A percentile compares a stretch with the other conserved stretches of the same genome.
Evolutionary conservation across 805 yeast species (phyloP).

Genomic region (Wickerhamomyces ciferrii): DNA sequence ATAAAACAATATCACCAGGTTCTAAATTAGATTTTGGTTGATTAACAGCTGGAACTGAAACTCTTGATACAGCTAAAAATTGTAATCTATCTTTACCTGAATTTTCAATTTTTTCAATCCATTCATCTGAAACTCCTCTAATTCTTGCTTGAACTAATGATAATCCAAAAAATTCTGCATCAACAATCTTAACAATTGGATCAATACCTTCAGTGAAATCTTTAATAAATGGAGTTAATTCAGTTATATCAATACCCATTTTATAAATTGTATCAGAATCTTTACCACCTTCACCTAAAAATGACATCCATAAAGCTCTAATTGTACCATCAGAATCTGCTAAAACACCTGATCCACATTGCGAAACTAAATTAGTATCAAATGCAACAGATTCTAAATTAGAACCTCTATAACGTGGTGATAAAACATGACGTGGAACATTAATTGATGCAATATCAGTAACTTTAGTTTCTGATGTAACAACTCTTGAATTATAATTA

Average conservation of each 20-base stretch:
- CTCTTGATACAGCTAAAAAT: slow-evolving; percentile 65
- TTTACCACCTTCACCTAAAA: slow-evolving; percentile 66
- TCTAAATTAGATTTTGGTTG: slow-evolving; percentile 21
- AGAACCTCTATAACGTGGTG: slow-evolving; percentile 83
- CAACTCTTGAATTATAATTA: slow-evolving; percentile 62
- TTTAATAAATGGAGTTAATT: slow-evolving; percentile 52
- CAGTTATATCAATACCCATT: slow-evolving; percentile 75
- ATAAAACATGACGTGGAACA: slow-evolving; percentile 59
- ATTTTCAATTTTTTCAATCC: slow-evolving; percentile 68
- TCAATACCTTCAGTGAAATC: slow-evolving; percentile 40
- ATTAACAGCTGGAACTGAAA: slow-evolving; percentile 44
- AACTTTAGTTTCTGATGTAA: slow-evolving; percentile 69
- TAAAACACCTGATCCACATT: slow-evolving; percentile 75
- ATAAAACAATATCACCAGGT: slow-evolving; percentile 73
- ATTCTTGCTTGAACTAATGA: slow-evolving; percentile 73
- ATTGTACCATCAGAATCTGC: slow-evolving; percentile 75
- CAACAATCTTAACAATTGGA: slow-evolving; percentile 65
- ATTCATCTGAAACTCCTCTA: slow-evolving; percentile 81
- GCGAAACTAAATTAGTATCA: slow-evolving; percentile 66
- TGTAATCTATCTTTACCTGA: slow-evolving; percentile 63
- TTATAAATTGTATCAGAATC: slow-evolving; percentile 60
- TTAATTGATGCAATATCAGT: slow-evolving; percentile 72
- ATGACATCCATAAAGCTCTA: slow-evolving; percentile 82
- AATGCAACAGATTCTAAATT: slow-evolving; percentile 73
- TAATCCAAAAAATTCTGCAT: slow-evolving; percentile 69